Evolutionary conservation across 2,329 filamentous ascomycete genomes (phyloP), one percentile per base, ranked within the genome.

Genomic region (Tricladium varicosporioides): DNA sequence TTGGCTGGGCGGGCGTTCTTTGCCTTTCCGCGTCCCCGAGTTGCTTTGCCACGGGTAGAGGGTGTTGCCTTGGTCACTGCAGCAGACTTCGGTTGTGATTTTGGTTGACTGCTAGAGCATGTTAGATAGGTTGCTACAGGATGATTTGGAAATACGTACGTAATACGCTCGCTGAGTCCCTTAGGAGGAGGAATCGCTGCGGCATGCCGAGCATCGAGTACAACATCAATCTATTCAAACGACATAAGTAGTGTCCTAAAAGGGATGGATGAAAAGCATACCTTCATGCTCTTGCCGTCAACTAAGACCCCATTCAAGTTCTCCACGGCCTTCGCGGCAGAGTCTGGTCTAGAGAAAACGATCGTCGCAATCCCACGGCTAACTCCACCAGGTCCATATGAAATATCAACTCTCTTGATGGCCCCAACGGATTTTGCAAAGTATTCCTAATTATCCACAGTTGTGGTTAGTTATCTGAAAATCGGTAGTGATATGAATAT

Each of bases 361-460:
- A 99, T 89, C 54, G 91, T 94, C 68, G 92, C 92, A 71, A 93
- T 91, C 65, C 94, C 94, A 71, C 92, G 90, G 81, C 92, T 97
- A 66, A 87, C 84, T 63, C 93, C 93, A 72, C 90, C 91, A 63
- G 93, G 91, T 69, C 93, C 94, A 76, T 99, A 99, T 51, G 90
- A 91, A 68, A 99, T 81, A 67, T 94, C 87, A 63, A 95, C 91
- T 75, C 84, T 88, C 83, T 95, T 97, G 76, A 97, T 90, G 63
- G 89, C 84, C 66, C 92, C 93, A 73, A 96, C 86, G 68, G 90
- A 88, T 71, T 91, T 88, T 71, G 81, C 78, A 75, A 99, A 97
- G 77, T 97, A 99, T 79, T 99, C 94, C 94, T 99, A 91, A 78
- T 75, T 75, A 74, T 76, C 75, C 74, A 79, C 78, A 75, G 64